Percentiles rank a stretch among this genome's conserved stretches.
These are phyloP conservation scores for Hypericum androsaemum DNA, from an alignment of 345 rosid genomes.

Conservation along the genomic window DNA sequence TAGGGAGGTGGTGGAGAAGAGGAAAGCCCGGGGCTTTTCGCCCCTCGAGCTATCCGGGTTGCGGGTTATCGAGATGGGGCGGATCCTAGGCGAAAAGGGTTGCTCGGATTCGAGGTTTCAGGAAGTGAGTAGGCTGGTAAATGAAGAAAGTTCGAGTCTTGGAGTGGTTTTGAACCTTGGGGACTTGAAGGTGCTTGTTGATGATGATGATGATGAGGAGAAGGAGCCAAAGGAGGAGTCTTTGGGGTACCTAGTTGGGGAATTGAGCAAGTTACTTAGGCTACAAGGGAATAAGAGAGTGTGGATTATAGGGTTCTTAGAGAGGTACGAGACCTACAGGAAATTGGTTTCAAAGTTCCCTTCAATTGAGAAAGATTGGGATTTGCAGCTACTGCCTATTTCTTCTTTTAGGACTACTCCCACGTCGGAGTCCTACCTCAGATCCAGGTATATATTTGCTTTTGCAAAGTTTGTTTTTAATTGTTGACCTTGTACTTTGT, in stretches of 20 bases:
- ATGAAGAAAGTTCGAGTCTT: slow-evolving; percentile 29
- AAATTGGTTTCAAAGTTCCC: slow-evolving; percentile 48
- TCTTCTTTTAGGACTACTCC: slow-evolving; percentile 36
- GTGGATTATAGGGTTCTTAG: slow-evolving; percentile 55
- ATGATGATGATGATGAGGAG: not conserved
- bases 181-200: slow-evolving; percentile 38
- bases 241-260: slow-evolving; percentile 30
- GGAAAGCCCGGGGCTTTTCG: slow-evolving; percentile 19
- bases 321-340: slow-evolving; percentile 45
- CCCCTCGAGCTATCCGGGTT: slow-evolving; percentile 37
- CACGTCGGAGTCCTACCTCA: slow-evolving; percentile 42
- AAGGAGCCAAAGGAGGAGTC: slow-evolving; percentile 24
- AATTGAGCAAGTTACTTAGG: slow-evolving; percentile 39
- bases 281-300: slow-evolving; percentile 30
- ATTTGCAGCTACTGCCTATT: slow-evolving; percentile 66
- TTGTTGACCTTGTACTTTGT: not conserved
- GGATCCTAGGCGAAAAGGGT: slow-evolving; percentile 26
- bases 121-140: slow-evolving; percentile 30
- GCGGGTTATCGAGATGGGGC: slow-evolving; percentile 26
- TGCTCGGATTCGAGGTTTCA: slow-evolving; percentile 27
- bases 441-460: slow-evolving; percentile 45
- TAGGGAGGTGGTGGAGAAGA: slow-evolving; percentile 25
- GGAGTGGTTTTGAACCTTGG: slow-evolving; percentile 57
- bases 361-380: slow-evolving; percentile 62
- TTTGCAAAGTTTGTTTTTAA: slow-evolving; percentile 3